phyloP scores from a whole-genome alignment of 306 rosid species.

The Cercis canadensis region DNA sequence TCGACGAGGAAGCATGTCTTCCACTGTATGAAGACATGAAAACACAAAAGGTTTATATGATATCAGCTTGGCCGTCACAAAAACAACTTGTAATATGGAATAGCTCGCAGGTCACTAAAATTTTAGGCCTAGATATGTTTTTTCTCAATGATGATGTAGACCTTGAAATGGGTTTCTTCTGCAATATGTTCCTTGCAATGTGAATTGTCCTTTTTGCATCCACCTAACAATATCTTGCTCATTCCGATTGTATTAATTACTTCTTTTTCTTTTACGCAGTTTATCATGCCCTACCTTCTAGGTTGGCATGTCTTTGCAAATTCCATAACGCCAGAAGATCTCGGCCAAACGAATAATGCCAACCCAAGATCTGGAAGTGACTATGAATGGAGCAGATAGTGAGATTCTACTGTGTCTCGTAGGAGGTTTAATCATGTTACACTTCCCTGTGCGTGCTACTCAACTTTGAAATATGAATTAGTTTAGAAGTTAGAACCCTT shows the following conservation, averaged over 20 bases:
- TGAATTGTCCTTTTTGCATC: too few species aligned
- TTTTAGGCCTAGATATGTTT: too few species aligned
- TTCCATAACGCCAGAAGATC: slow-evolving; percentile 68
- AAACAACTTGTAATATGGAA: slow-evolving; percentile 19
- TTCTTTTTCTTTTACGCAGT: slow-evolving; percentile 60
- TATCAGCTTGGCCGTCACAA: too few species aligned
- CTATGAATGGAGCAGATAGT: too few species aligned
- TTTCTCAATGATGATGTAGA: too few species aligned
- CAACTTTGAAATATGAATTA: slow-evolving; percentile 22
- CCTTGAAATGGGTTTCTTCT: too few species aligned
- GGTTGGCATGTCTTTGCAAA: slow-evolving; percentile 90
- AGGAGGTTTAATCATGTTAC: too few species aligned
- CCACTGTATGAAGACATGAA: neutral
- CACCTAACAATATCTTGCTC: neutral
- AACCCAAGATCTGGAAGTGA: slow-evolving; percentile 67
- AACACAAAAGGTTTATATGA: neutral
- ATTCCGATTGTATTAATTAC: slow-evolving; percentile 8
- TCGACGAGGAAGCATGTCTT: neutral
- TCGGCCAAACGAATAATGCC: slow-evolving; percentile 48
- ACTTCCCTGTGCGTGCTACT: too few species aligned
- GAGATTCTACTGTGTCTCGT: too few species aligned
- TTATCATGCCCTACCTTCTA: slow-evolving; percentile 73
- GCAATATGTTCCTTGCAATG: too few species aligned
- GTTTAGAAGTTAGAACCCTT: too few species aligned
- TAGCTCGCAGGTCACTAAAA: too few species aligned